These are phyloP conservation scores for Musa beccarii DNA, from an alignment of 176 grass and related monocot species.

Conservation along the genomic window DNA sequence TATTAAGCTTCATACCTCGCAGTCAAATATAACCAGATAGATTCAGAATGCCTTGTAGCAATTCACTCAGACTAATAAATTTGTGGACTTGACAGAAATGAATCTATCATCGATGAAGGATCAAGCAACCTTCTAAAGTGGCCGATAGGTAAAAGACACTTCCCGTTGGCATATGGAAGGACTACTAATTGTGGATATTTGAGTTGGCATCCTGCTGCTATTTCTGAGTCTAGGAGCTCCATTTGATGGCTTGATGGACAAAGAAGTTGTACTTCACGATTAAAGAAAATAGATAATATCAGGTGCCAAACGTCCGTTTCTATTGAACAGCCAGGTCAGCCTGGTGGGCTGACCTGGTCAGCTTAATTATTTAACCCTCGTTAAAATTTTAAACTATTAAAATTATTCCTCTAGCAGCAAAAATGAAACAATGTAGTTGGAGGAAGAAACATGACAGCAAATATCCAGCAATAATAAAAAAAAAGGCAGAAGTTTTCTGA, in stretches of 20 bases:
- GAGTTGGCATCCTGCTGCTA: not conserved
- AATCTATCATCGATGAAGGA: too few species aligned
- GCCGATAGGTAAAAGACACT: not conserved
- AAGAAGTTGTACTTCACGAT: not conserved
- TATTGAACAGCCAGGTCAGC: not conserved
- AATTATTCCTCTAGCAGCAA: not conserved
- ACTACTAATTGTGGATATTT: not conserved
- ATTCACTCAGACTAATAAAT: not conserved
- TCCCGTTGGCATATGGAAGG: not conserved
- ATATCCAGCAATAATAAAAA: not conserved
- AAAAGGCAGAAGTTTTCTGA: not conserved
- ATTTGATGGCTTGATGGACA: not conserved
- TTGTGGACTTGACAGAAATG: not conserved
- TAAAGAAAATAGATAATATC: not conserved
- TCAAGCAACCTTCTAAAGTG: too few species aligned
- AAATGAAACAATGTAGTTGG: not conserved
- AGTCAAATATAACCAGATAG: too few species aligned
- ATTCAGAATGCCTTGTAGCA: too few species aligned
- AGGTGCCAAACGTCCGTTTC: too few species aligned
- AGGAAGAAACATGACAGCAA: not conserved
- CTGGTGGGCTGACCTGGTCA: not conserved
- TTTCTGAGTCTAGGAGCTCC: not conserved
- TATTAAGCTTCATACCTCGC: too few species aligned
- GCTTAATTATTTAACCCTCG: too few species aligned
- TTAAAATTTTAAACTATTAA: too few species aligned